Base-by-base conservation (phyloP, 2,329 filamentous ascomycete genomes). In the Chaetomiaceae sp. region DNA sequence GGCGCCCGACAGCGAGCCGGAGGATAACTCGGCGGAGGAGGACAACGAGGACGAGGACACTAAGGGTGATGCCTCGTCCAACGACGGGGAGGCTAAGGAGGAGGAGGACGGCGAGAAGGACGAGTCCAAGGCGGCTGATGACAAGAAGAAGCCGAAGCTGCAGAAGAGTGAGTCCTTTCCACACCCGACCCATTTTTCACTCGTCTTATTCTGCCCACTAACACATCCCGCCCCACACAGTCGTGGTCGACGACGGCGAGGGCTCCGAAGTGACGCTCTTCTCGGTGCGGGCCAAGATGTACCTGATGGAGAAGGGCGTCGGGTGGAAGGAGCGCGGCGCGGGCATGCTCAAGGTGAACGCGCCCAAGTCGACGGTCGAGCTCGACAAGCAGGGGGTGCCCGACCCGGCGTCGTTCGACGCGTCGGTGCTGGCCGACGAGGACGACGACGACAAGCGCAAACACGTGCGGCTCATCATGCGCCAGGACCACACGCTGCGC, bases 261-360 rank as follows among this genome's bases (percentile, higher is more conserved):
- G 83, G 90, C 62, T 83, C 83, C 43, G 92, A 97, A 66, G 76
- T 76, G 17, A 92, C 87, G 2, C 71, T 89, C 43, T 80, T 92
- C 63, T 79, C 82, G 39, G 82, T 86, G 53, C 85, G 91, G 57
- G 86, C 89, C 17, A 95, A 95, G 68, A 80, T 97, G 52, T 97
- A 89, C 71, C 79, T 85, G 51, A 86, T 93, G 61, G 82, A 86
- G 57, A 81, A 81, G 57, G 75, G 76, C 31, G 77, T 79, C 48
- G 83, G 83, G 41, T 97, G 92, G 92, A 92, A 92, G 67, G 92
- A 97, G 70, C 83, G 91, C 46, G 91, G 91, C 12, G 78, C 84
- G 4, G 91, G 91, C 39, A 86, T 85, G 60, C 75, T 96, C 59
- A 93, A 93, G 70, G 78, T 96, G 65, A 96, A 96, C 62, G 83